These are phyloP conservation scores for Exophiala spinifera DNA, from an alignment of 2,329 filamentous ascomycete genomes.

Conservation along the genomic window DNA sequence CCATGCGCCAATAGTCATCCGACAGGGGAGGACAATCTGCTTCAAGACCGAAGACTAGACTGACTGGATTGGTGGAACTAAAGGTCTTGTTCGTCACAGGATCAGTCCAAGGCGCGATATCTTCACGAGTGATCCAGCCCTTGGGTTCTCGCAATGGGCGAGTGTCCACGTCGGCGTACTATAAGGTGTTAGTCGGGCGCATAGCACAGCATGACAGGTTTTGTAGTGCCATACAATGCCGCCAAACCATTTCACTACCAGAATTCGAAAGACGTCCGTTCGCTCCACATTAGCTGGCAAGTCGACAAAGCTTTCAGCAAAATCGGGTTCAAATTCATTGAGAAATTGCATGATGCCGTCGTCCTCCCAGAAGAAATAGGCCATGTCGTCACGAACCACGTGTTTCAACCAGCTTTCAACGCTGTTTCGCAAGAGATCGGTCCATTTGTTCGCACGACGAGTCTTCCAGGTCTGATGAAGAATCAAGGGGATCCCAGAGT, in stretches of 20 bases:
- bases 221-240: conserved; percentile 12
- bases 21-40: conserved; percentile 31
- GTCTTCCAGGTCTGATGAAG: conserved; percentile 37
- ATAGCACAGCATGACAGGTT: background rate
- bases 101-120: conserved; percentile 33
- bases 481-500: conserved; percentile 33
- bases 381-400: conserved; percentile 29
- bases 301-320: conserved; percentile 26
- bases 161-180: conserved; percentile 37
- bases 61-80: conserved; percentile 25
- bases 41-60: conserved; percentile 35
- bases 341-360: conserved; percentile 32
- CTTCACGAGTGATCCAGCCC: conserved; percentile 30
- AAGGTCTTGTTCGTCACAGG: conserved; percentile 26
- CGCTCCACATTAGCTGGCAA: conserved; percentile 33
- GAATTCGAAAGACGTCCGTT: conserved; percentile 35
- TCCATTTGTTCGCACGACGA: conserved; percentile 31
- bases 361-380: conserved; percentile 38
- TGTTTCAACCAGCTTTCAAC: conserved; percentile 33
- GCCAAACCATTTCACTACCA: conserved; percentile 33
- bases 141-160: conserved; percentile 31
- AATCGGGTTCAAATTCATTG: conserved; percentile 29
- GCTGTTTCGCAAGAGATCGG: conserved; percentile 27
- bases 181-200: conserved; percentile 5
- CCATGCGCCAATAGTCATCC: conserved; percentile 36